These are phyloP conservation scores for Botrytis pseudocinerea DNA, from an alignment of 2,329 filamentous ascomycete genomes.

Conservation along the genomic window DNA sequence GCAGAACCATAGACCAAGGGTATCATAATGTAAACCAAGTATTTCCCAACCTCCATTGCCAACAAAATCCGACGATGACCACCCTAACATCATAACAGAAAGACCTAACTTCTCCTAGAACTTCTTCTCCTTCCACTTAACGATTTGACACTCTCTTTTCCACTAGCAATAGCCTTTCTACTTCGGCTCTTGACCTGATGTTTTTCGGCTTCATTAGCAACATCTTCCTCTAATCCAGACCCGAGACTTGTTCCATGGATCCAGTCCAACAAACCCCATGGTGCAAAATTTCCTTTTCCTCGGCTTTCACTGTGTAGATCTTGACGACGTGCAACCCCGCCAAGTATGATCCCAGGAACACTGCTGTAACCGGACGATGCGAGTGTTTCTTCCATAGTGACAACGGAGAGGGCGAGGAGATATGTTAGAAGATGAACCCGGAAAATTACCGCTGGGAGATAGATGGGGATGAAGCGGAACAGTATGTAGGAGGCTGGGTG, in stretches of 20 bases:
- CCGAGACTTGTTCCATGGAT: conserved; percentile 56
- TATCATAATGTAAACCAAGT: neutral
- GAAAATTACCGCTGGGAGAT: conserved; percentile 63
- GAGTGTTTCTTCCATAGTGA: conserved; percentile 66
- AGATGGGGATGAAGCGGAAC: conserved; percentile 63
- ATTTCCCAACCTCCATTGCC: neutral
- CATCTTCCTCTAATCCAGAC: conserved; percentile 54
- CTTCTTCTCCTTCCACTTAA: conserved; percentile 35
- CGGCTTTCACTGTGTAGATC: conserved; percentile 58
- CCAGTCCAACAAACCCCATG: conserved; percentile 65
- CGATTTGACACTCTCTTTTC: conserved; percentile 38
- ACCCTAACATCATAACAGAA: neutral
- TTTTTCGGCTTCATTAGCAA: conserved; percentile 56
- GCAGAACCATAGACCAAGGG: neutral
- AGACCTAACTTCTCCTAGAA: conserved; percentile 27
- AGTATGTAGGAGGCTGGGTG: conserved; percentile 66
- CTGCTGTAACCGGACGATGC: conserved; percentile 67
- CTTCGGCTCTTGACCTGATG: conserved; percentile 50
- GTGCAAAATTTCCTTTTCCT: conserved; percentile 61
- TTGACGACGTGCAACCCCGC: conserved; percentile 52
- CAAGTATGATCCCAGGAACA: conserved; percentile 53
- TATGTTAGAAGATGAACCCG: conserved; percentile 74
- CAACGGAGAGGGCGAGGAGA: conserved; percentile 62
- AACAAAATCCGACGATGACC: neutral
- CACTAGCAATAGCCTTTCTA: conserved; percentile 41